phyloP scores from a whole-genome alignment of 2,329 filamentous ascomycete species.

The Sordariomycetes sp. region DNA sequence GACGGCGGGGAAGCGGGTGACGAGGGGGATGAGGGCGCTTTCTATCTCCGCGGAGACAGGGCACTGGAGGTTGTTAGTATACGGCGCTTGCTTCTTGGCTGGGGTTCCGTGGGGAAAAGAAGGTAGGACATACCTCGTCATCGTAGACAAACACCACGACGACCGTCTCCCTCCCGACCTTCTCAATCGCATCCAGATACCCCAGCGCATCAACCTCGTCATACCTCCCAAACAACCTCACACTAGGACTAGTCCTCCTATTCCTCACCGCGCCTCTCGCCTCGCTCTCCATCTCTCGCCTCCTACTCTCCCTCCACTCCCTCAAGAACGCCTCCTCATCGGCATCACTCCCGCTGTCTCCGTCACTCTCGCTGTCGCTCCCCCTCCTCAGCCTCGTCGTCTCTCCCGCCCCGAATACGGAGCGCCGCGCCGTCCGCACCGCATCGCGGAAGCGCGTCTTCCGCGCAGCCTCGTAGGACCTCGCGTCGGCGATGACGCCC shows the following conservation, averaged over 20 bases:
- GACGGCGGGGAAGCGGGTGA: slow-evolving; percentile 53
- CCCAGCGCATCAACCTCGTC: slow-evolving; percentile 79
- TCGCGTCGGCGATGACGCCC: slow-evolving; percentile 75
- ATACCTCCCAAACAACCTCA: slow-evolving; percentile 64
- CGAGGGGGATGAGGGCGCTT: slow-evolving; percentile 61
- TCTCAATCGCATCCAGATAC: slow-evolving; percentile 94
- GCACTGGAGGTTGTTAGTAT: slow-evolving; percentile 40
- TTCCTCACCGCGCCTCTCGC: slow-evolving; percentile 40
- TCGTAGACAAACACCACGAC: slow-evolving; percentile 94
- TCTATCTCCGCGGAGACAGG: slow-evolving; percentile 69
- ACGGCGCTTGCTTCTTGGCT: slow-evolving; percentile 8
- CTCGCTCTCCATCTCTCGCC: slow-evolving; percentile 62
- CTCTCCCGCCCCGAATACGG: slow-evolving; percentile 35
- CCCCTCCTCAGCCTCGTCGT: slow-evolving; percentile 10
- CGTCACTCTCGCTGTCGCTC: slow-evolving; percentile 33
- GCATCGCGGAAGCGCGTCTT: slow-evolving; percentile 39
- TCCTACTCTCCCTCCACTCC: slow-evolving; percentile 70
- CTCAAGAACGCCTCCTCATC: slow-evolving; percentile 73
- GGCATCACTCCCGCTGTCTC: slow-evolving; percentile 45
- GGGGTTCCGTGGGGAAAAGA: neutral
- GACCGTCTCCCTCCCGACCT: slow-evolving; percentile 64
- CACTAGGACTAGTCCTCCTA: slow-evolving; percentile 62
- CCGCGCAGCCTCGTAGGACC: slow-evolving; percentile 59
- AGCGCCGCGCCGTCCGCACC: slow-evolving; percentile 37
- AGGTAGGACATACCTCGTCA: slow-evolving; percentile 49